These are phyloP conservation scores for Triangularia setosa DNA, from an alignment of 2,329 filamentous ascomycete genomes.

Conservation along the genomic window DNA sequence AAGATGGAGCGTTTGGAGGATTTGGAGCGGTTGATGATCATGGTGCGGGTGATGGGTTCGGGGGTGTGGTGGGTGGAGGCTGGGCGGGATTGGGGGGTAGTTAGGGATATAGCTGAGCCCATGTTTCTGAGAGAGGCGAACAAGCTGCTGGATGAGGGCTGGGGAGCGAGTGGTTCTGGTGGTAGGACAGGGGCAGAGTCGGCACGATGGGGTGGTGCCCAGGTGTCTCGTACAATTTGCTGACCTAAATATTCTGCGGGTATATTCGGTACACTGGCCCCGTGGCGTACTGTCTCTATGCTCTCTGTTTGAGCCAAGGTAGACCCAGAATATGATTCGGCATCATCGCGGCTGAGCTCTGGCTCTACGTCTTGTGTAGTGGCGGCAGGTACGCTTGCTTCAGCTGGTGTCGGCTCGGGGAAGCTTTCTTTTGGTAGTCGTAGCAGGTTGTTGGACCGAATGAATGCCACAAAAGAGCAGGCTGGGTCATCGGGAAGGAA, in stretches of 20 bases:
- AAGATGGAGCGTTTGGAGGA: constrained; percentile 39
- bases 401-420: background rate
- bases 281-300: background rate
- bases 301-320: constrained; percentile 28
- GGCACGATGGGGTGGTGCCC: background rate
- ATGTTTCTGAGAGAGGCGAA: constrained; percentile 13
- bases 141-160: constrained; percentile 11
- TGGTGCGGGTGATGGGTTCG: constrained; percentile 36
- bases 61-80: constrained; percentile 21
- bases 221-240: constrained; percentile 1
- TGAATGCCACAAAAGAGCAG: constrained; percentile 56
- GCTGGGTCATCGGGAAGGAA: constrained; percentile 55
- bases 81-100: constrained; percentile 17
- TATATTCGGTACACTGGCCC: background rate
- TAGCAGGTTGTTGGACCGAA: constrained; percentile 54
- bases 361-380: constrained; percentile 1
- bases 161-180: background rate
- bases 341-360: constrained; percentile 20
- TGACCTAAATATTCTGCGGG: background rate
- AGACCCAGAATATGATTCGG: constrained; percentile 30
- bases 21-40: constrained; percentile 45
- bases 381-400: constrained; percentile 22
- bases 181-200: constrained; percentile 5
- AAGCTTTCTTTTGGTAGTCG: constrained; percentile 3
- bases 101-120: constrained; percentile 16